Conservation (phyloP, 805 yeast species). For the Monosporozyma aerobia region DNA sequence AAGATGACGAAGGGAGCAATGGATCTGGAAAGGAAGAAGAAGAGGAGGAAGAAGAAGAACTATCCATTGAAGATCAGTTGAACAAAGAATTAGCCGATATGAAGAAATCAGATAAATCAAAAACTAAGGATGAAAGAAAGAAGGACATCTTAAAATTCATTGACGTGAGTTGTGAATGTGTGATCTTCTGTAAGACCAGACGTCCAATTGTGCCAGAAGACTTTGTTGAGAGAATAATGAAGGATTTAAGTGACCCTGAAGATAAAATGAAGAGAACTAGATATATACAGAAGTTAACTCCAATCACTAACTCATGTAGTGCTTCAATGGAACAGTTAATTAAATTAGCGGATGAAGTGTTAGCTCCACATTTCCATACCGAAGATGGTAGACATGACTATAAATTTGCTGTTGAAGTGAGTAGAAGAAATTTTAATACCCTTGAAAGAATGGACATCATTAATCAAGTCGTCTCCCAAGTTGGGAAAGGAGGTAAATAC, state of each 20-base stretch:
- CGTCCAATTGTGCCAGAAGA: slow-evolving; percentile 71
- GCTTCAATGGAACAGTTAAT: slow-evolving; percentile 61
- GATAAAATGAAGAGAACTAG: slow-evolving; percentile 46
- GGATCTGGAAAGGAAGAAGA: slow-evolving; percentile 23
- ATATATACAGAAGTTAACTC: slow-evolving; percentile 71
- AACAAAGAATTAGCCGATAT: slow-evolving; percentile 60
- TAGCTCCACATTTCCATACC: slow-evolving; percentile 59
- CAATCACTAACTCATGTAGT: slow-evolving; percentile 65
- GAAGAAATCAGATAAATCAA: slow-evolving; percentile 31
- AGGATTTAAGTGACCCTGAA: slow-evolving; percentile 43
- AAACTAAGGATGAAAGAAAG: slow-evolving; percentile 30
- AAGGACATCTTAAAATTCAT: slow-evolving; percentile 48
- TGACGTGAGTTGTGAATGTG: slow-evolving; percentile 69
- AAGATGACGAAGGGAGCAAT: slow-evolving; percentile 12
- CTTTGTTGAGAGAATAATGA: slow-evolving; percentile 56
- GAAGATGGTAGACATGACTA: slow-evolving; percentile 26
- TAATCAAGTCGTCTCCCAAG: slow-evolving; percentile 57
- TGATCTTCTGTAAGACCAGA: slow-evolving; percentile 73
- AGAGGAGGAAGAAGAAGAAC: slow-evolving; percentile 32
- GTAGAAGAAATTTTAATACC: slow-evolving; percentile 68
- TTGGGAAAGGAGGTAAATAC: slow-evolving; percentile 47
- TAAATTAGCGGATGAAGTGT: slow-evolving; percentile 49
- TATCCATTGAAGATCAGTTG: slow-evolving; percentile 70
- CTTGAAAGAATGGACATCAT: slow-evolving; percentile 68
- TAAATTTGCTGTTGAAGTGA: slow-evolving; percentile 72